These are phyloP conservation scores for Sclerotinia subarctica DNA, from an alignment of 2,329 filamentous ascomycete species.

Conservation along the genomic window DNA sequence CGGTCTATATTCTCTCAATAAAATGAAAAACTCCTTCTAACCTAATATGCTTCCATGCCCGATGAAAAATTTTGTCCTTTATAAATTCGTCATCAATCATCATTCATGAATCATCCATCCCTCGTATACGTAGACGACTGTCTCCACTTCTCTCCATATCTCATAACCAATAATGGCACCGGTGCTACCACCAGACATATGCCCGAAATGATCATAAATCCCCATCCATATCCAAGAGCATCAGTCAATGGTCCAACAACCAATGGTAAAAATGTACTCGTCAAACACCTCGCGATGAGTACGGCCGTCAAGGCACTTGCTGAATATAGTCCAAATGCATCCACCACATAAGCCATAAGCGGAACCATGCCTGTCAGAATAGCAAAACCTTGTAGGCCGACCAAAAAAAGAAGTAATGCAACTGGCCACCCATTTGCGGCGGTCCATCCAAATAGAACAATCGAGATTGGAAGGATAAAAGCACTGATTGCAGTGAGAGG, in stretches of 20 bases:
- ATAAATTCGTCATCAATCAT: background rate
- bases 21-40: background rate
- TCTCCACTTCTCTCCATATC: constrained; percentile 43
- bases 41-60: no score
- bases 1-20: background rate
- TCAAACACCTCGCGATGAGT: constrained; percentile 30
- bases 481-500: constrained; percentile 55
- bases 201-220: constrained; percentile 36
- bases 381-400: constrained; percentile 48
- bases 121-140: constrained; percentile 8
- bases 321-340: constrained; percentile 43
- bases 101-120: background rate
- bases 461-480: constrained; percentile 51
- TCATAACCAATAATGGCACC: constrained; percentile 49
- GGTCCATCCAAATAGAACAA: constrained; percentile 57
- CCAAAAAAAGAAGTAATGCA: constrained; percentile 46
- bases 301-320: constrained; percentile 44
- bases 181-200: constrained; percentile 47
- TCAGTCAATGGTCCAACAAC: constrained; percentile 48
- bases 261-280: constrained; percentile 55
- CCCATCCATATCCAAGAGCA: constrained; percentile 44
- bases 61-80: background rate
- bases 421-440: constrained; percentile 49
- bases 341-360: constrained; percentile 53
- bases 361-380: constrained; percentile 46